A percentile compares a stretch with the other conserved stretches of the same genome.
phyloP scores from a whole-genome alignment of 2,329 filamentous ascomycete species.

The Pezicula neosporulosa region DNA sequence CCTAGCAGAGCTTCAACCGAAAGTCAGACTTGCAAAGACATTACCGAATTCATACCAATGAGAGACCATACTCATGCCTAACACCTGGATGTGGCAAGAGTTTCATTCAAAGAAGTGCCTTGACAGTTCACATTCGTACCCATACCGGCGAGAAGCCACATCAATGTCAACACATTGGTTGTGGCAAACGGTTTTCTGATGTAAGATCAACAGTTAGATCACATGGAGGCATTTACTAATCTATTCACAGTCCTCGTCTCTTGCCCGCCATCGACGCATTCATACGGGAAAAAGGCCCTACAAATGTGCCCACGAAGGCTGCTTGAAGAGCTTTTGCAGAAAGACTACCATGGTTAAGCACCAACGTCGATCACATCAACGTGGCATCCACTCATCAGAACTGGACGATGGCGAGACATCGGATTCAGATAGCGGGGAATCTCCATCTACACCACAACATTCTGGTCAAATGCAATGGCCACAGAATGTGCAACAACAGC shows the following conservation, averaged over 20 bases:
- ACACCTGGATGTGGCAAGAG: conserved; percentile 62
- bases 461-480: conserved; percentile 47
- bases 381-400: conserved; percentile 52
- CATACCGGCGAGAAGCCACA: conserved; percentile 72
- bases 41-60: conserved; percentile 69
- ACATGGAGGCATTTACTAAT: conserved; percentile 10
- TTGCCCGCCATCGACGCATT: conserved; percentile 57
- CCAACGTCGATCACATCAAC: conserved; percentile 58
- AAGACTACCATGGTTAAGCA: conserved; percentile 72
- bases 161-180: conserved; percentile 61
- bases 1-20: conserved; percentile 62
- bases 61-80: conserved; percentile 62
- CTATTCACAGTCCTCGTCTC: conserved; percentile 27
- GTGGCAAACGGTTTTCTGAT: conserved; percentile 68
- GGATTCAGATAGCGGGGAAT: conserved; percentile 43
- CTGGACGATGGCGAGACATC: conserved; percentile 31
- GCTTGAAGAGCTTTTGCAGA: conserved; percentile 56
- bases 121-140: conserved; percentile 68
- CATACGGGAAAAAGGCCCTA: conserved; percentile 70
- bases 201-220: conserved; percentile 38
- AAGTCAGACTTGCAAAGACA: conserved; percentile 70
- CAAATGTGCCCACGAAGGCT: conserved; percentile 48
- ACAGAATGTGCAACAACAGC: conserved; percentile 37
- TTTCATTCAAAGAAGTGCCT: conserved; percentile 67
- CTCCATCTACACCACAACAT: conserved; percentile 55